Conservation (phyloP, 2,329 filamentous ascomycete species). For the Arthrobotrys musiformis region DNA sequence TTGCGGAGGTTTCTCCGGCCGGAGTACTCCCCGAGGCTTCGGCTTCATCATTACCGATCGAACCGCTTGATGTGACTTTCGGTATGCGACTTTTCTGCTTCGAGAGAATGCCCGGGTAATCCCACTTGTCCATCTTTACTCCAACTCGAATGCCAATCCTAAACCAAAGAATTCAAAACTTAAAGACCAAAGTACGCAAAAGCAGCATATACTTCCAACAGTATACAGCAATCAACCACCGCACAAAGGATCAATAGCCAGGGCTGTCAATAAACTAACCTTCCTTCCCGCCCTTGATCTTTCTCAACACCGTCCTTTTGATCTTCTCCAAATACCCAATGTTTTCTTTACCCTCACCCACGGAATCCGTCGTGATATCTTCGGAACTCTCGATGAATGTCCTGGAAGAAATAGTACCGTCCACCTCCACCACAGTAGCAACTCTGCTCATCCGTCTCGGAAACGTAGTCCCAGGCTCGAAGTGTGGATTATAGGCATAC, state of each 20-base stretch:
- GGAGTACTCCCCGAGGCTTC: background rate
- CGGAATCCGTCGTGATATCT: background rate
- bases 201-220: slow-evolving; percentile 27
- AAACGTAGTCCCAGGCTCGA: background rate
- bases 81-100: background rate
- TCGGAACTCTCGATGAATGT: background rate
- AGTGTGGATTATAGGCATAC: slow-evolving; percentile 1
- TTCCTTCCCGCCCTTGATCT: background rate
- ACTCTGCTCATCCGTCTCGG: slow-evolving; percentile 17
- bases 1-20: background rate
- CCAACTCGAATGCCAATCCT: background rate
- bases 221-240: slow-evolving; percentile 25
- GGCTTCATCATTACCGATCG: background rate
- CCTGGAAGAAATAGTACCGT: background rate
- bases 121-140: background rate
- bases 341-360: background rate
- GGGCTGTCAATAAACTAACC: background rate
- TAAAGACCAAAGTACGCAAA: background rate
- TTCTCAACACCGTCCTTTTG: background rate
- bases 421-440: background rate
- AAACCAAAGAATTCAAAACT: background rate
- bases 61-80: background rate
- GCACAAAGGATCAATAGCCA: too few relatives aligned
- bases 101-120: background rate
- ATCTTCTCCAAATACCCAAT: background rate